Base-by-base conservation (phyloP, 129 eudicot species). In the Pittosporum tobira region DNA sequence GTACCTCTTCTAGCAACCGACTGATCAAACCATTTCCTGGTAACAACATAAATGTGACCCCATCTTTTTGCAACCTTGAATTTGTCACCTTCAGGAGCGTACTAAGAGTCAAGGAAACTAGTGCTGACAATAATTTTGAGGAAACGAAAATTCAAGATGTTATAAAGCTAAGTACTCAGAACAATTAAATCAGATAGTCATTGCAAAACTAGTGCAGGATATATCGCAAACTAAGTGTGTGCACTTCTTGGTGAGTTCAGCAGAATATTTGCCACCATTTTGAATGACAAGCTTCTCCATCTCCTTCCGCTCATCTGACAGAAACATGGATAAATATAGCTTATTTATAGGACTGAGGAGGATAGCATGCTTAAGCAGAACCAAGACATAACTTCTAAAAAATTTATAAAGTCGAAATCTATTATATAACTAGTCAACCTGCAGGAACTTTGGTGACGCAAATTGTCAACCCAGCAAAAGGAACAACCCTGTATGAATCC, bases 41-140 rank as follows among this genome's bases (percentile, higher is more conserved):
- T 72, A 51, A 91, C 83, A 61, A 83, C 76, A 62, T 57, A 51
- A 66, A 83, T 75, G 72, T 72, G 73, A 51, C 99, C 94, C 99
- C 99, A 91, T 73, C 58, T 76, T 75, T 62, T 75, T 26, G 99
- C 94, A 83, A 87, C 96, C 75, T 73, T 87, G 70, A 68, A 91
- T 70, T 91, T 91, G 76, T 91, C 99, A 79, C 99, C 90, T 87
- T 87, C 90, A 66, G 99, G 88, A 68, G 81, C 80, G 71, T 91
- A 75, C 34, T 73, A 30, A 60, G 34, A 59, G 81, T 83, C 72
- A 86, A 85, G 88, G 88, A 81, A 28, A 52, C 54, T 56, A 27
- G 53, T 23, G 6, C 29, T 56, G 42, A 42, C 48, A 52, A 68
- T 21, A 42, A 36, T 64, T 7, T 22, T 29, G 19, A 77, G 51